These are phyloP conservation scores for Penicillium ochrochloron DNA, from an alignment of 495 filamentous ascomycete species.

Conservation along the genomic window DNA sequence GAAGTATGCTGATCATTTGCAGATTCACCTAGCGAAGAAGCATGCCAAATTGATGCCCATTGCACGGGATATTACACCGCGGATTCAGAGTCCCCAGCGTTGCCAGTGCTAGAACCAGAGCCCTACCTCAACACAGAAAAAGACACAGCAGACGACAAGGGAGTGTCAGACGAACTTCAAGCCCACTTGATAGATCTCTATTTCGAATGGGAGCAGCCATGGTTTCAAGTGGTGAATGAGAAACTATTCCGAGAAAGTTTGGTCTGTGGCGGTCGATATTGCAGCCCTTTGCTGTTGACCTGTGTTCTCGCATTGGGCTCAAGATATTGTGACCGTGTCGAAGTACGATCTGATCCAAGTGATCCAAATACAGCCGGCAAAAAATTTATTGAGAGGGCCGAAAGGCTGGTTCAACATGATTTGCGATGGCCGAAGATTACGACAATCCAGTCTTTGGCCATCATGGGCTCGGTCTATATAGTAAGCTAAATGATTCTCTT, in stretches of 20 bases:
- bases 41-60: constrained; percentile 17
- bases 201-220: constrained; percentile 83
- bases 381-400: constrained; percentile 72
- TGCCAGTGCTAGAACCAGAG: neutral
- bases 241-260: constrained; percentile 74
- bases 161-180: constrained; percentile 27
- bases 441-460: constrained; percentile 75
- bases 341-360: constrained; percentile 62
- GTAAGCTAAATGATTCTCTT: constrained; percentile 14
- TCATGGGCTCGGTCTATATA: constrained; percentile 59
- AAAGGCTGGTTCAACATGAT: constrained; percentile 58
- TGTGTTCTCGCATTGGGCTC: constrained; percentile 74
- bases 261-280: constrained; percentile 59
- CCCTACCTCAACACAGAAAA: neutral
- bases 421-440: constrained; percentile 66
- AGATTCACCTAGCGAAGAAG: constrained; percentile 23
- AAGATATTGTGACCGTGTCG: constrained; percentile 69
- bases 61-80: constrained; percentile 6
- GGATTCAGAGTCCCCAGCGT: neutral
- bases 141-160: constrained; percentile 5
- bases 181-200: constrained; percentile 55
- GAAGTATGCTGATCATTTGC: constrained; percentile 9
- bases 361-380: constrained; percentile 70
- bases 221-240: constrained; percentile 71
- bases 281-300: constrained; percentile 75